phyloP scores from a whole-genome alignment of 768 basidiomycete species.

The Hirschioporus abietinus region DNA sequence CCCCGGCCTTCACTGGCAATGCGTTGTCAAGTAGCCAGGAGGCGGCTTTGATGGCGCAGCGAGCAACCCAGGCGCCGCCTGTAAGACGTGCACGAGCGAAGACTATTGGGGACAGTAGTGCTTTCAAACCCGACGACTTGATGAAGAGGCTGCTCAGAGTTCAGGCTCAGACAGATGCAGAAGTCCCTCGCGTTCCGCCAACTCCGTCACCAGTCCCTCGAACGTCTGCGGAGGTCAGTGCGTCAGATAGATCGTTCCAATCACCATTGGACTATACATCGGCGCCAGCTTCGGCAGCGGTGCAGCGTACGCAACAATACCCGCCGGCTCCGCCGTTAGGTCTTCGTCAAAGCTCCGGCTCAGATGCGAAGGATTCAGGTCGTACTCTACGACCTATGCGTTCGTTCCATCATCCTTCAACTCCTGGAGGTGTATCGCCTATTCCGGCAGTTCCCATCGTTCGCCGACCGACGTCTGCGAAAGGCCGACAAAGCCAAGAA shows the following conservation, averaged over 20 bases:
- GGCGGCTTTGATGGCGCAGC: conserved; percentile 31
- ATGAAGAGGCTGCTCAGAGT: conserved; percentile 51
- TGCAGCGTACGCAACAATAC: not conserved
- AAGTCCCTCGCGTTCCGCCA: not conserved
- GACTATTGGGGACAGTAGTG: conserved; percentile 36
- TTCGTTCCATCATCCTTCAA: conserved; percentile 53
- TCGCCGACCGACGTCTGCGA: not conserved
- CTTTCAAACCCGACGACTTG: conserved; percentile 54
- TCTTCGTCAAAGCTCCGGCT: not conserved
- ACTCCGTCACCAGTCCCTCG: not conserved
- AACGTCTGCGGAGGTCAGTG: not conserved
- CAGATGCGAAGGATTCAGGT: conserved; percentile 8
- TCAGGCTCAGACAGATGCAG: conserved; percentile 25
- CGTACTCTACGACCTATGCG: conserved; percentile 42
- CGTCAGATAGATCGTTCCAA: not conserved
- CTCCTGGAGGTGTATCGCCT: conserved; percentile 23
- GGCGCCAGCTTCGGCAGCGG: not conserved
- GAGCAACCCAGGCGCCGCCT: not conserved
- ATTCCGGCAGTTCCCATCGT: not conserved
- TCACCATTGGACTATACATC: not conserved
- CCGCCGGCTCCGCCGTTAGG: not conserved
- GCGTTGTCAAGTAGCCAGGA: conserved; percentile 31
- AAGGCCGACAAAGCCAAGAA: not conserved
- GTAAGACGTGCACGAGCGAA: conserved; percentile 34
- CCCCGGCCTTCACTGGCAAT: conserved; percentile 3